These are phyloP conservation scores for Cyclostephanos invisitatus DNA, from an alignment of 108 stramenopile genomes.

Conservation along the genomic window DNA sequence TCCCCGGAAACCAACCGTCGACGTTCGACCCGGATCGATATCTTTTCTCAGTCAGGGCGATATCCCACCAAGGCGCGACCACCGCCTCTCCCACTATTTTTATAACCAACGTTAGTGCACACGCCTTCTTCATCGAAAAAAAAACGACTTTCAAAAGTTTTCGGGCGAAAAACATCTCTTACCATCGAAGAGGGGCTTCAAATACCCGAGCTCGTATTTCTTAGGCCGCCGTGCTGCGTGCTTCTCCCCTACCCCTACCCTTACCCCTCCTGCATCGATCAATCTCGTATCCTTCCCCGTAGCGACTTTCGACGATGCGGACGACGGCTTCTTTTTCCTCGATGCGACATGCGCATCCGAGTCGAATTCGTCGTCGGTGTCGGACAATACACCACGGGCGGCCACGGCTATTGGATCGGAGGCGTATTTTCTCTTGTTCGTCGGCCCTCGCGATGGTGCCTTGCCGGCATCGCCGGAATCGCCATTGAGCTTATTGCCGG, in stretches of 20 bases:
- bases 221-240: not conserved
- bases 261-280: too few relatives aligned
- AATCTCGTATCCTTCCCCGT: not conserved
- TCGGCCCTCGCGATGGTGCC: not conserved
- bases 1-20: constrained; percentile 4
- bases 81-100: not conserved
- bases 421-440: not conserved
- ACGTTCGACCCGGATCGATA: too few relatives aligned
- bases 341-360: not conserved
- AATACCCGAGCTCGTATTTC: not conserved
- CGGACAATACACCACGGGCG: not conserved
- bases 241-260: not conserved
- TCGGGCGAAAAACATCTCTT: not conserved
- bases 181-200: constrained; percentile 9
- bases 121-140: not conserved
- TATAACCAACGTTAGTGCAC: not conserved
- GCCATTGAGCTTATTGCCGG: too few relatives aligned
- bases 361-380: not conserved
- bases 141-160: not conserved
- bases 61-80: constrained; percentile 1
- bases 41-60: too few relatives aligned
- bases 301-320: not conserved
- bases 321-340: not conserved
- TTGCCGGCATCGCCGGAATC: not conserved
- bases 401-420: not conserved